These are phyloP conservation scores for Didymella sp. DNA, from an alignment of 2,329 filamentous ascomycete genomes.

Conservation along the genomic window DNA sequence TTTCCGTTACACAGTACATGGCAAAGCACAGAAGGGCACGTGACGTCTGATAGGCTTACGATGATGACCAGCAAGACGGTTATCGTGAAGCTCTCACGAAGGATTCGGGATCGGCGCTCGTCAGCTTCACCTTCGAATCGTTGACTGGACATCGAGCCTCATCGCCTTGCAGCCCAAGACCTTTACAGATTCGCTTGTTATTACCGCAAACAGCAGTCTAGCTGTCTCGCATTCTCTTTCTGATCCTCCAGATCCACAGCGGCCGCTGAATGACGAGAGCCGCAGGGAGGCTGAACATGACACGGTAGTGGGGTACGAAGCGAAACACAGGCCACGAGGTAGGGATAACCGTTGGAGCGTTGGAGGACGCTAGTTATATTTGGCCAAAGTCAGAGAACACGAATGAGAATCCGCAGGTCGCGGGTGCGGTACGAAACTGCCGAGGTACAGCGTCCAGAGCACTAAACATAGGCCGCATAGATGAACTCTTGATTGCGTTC, in stretches of 20 bases:
- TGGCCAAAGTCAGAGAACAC: constrained; percentile 13
- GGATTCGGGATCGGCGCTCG: neutral
- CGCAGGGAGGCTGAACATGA: constrained; percentile 21
- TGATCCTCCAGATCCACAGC: constrained; percentile 10
- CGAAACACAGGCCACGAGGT: constrained; percentile 25
- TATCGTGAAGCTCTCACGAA: neutral
- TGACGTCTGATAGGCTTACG: constrained; percentile 9
- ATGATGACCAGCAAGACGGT: neutral
- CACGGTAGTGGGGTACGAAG: constrained; percentile 27
- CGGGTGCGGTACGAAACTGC: neutral
- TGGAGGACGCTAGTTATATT: constrained; percentile 28
- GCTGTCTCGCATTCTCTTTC: constrained; percentile 14
- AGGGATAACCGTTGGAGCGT: constrained; percentile 31
- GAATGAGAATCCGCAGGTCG: constrained; percentile 5
- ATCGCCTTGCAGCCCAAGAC: neutral
- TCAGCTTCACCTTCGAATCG: neutral
- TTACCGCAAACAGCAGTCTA: constrained; percentile 7
- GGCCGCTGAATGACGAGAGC: constrained; percentile 16
- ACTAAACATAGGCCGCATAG: constrained; percentile 1
- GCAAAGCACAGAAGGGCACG: constrained; percentile 3
- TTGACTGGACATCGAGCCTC: neutral
- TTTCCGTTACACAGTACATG: constrained; percentile 1
- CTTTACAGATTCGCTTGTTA: constrained; percentile 11
- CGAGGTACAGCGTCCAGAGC: neutral
- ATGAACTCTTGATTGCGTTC: neutral